Evolutionary conservation across 73 alveolate species (phyloP), one percentile per base, ranked within the genome.

Genomic region (Paramecium biaurelia): DNA sequence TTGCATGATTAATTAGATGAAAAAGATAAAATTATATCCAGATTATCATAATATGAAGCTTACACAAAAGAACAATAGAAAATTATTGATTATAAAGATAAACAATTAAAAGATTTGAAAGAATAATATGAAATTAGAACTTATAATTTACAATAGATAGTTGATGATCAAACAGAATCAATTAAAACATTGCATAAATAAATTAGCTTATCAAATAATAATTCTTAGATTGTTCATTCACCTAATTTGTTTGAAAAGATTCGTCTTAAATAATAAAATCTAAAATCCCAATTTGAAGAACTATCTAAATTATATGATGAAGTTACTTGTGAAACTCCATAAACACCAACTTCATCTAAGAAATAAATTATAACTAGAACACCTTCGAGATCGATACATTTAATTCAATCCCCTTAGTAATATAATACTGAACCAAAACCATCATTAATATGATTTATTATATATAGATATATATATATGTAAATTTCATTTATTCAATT

Each of bases 81-180:
- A 34, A 41, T 37, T 41, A 41, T 74, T n/a, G 59, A 74, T 7
- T 37, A 37, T 11, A 74, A 74, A 41, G 87, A 74, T 37, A 37
- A 74, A 9, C 14, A 37, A 41, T 41, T 74, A 9, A 37, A 74
- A n/a, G 57, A 74, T 28, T 11, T 37, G 1, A 74, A 41, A 37
- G 18, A 74, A 4, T 37, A 28, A 74, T 37, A 74, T 74, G 87
- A 74, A 5, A 37, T 74, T 2, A 74, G 59, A 74, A 37, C 87
- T 18, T 12, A 11, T 14, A 74, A 74, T 23, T 37, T 74, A n/a
- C 35, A 74, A 74, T 37, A 34, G 45, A 37, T 74, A 15, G 18
- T 74, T 14, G 87, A 74, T 41, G 87, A 74, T 74, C n/a, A 74
- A 74, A 74, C 57, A 37, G 57, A 74, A 74, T 74, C 57, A 18